Conservation (phyloP, 345 rosid species). For the Brassica juncea region DNA sequence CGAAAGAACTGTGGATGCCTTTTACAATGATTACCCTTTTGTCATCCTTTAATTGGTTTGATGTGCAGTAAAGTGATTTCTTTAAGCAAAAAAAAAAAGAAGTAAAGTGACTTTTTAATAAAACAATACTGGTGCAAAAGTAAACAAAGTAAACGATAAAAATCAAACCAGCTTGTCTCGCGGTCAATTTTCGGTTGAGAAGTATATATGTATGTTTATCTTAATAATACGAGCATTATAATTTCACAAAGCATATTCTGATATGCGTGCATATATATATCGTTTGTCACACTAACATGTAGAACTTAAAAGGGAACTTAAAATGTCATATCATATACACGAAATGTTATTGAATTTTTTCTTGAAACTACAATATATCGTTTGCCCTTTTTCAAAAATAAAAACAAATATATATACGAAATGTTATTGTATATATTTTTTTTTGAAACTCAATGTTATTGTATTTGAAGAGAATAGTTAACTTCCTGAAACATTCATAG, state of each 20-base stretch:
- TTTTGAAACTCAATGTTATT: too few species aligned
- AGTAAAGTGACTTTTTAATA: background rate
- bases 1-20: background rate
- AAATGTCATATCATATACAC: background rate
- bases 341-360: too few species aligned
- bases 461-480: too few species aligned
- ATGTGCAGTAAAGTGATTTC: background rate
- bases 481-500: too few species aligned
- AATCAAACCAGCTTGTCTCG: background rate
- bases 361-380: too few species aligned
- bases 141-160: background rate
- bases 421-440: too few species aligned
- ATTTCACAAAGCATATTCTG: background rate
- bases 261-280: background rate
- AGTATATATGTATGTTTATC: background rate
- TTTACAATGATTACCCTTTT: background rate
- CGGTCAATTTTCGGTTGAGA: background rate
- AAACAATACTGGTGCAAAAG: background rate
- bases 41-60: background rate
- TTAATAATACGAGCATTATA: background rate
- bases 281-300: background rate
- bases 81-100: background rate
- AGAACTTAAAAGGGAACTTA: background rate
- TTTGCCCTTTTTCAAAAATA: too few species aligned
- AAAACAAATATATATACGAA: too few species aligned